Percentiles rank a stretch among this genome's conserved stretches.
These are phyloP conservation scores for Crithidia expoeki DNA, from an alignment of 208 protist genomes.

Conservation along the genomic window DNA sequence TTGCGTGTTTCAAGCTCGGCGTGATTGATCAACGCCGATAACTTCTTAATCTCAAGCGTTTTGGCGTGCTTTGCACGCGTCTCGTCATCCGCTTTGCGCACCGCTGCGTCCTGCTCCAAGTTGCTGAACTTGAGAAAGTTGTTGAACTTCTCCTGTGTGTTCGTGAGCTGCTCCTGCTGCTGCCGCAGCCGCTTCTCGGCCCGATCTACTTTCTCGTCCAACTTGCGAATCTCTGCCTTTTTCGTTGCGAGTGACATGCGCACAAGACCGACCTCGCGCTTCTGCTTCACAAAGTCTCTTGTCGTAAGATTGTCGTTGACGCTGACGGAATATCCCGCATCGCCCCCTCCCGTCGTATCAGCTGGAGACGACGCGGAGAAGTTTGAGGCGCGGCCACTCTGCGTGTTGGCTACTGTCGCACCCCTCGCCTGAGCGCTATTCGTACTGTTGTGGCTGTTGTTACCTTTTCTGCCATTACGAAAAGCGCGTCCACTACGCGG, in stretches of 20 bases:
- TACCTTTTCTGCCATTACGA: not conserved
- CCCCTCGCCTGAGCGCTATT: not conserved
- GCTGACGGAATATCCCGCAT: conserved; percentile 9
- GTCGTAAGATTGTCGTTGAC: conserved; percentile 48
- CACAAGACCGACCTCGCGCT: conserved; percentile 95
- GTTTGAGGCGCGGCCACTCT: too few species aligned
- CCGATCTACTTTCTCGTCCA: conserved; percentile 93
- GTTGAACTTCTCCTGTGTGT: conserved; percentile 93
- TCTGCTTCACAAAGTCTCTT: conserved; percentile 93
- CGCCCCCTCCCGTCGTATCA: not conserved
- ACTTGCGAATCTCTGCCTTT: conserved; percentile 92
- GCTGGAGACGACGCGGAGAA: not conserved
- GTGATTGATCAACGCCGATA: conserved; percentile 89
- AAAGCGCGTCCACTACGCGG: conserved; percentile 24
- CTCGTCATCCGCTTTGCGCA: conserved; percentile 92
- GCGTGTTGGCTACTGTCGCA: too few species aligned
- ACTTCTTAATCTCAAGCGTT: conserved; percentile 95
- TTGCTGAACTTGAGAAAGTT: conserved; percentile 96
- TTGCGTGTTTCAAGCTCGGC: conserved; percentile 92
- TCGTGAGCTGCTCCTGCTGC: conserved; percentile 93
- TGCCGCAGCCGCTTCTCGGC: conserved; percentile 91
- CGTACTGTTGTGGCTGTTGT: not conserved
- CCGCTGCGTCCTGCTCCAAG: conserved; percentile 94
- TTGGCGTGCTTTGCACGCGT: conserved; percentile 93
- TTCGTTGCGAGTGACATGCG: conserved; percentile 95